Evolutionary conservation across 73 alveolate genomes (phyloP), one percentile per base, ranked within the genome.

Genomic region (Paramecium bursaria): DNA sequence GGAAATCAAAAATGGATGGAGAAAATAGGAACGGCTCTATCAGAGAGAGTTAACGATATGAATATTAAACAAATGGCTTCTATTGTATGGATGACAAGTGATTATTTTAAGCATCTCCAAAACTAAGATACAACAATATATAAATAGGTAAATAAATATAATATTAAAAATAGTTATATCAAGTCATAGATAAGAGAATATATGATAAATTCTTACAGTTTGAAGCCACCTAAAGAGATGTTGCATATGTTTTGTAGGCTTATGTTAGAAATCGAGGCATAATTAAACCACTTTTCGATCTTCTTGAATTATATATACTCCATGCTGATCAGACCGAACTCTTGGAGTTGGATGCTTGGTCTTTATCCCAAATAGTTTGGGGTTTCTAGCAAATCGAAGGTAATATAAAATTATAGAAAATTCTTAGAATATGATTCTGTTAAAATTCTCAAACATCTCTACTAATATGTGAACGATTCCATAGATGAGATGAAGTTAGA

Each of bases 311-410:
- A 2, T 67, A 67, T 67, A 42, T 67, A 15, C 82, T 67, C 10
- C 33, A 67, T 27, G 33, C 82, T 15, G 44, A 53, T 11, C 46
- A 67, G 5, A 57, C 33, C 19, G 82, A 67, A 42, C 39, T 67
- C 14, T 67, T 25, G 13, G 82, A 67, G 44, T 67, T 67, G 44
- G 82, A 67, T 67, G 82, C 60, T 3, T 67, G 82, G 82, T 21
- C 35, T 67, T 23, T 67, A 21, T 67, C 82, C 3, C 13, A 67
- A 42, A 67, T 67, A 3, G 50, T 67, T 1, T 67, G 55, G 53
- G 82, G 82, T 11, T 67, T 67, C 27, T 39, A 47, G 33, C 44
- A 67, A 67, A 35, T 67, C 10, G 57, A 42, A 7, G 6, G 82
- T 67, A 67, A 35, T 0, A 3, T 11, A 7, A 39, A 7, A 39